These are phyloP conservation scores for Saccharomycopsis sp. DNA, from an alignment of 805 yeast species.

Conservation along the genomic window DNA sequence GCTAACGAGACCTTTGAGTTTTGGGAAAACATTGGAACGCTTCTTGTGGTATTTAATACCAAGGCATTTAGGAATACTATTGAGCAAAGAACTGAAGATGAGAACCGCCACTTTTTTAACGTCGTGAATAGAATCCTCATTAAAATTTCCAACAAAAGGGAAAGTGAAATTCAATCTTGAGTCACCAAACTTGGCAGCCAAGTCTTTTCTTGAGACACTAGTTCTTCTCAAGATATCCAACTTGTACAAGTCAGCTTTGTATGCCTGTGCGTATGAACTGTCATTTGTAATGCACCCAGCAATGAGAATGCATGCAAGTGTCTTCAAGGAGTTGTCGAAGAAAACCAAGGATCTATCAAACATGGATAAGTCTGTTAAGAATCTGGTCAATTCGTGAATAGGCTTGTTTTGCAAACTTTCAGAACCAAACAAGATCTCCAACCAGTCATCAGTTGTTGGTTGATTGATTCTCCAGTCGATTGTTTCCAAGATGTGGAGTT, in stretches of 20 bases:
- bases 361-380: slow-evolving; percentile 45
- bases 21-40: not conserved
- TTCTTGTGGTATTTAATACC: slow-evolving; percentile 6
- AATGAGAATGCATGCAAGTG: slow-evolving; percentile 41
- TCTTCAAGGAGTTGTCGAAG: slow-evolving; percentile 37
- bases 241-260: slow-evolving; percentile 7
- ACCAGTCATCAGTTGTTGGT: slow-evolving; percentile 20
- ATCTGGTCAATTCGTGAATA: slow-evolving; percentile 31
- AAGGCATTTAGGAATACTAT: slow-evolving; percentile 1
- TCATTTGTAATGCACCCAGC: slow-evolving; percentile 41
- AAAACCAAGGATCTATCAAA: slow-evolving; percentile 41
- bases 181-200: no score
- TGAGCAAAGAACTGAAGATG: slow-evolving; percentile 8
- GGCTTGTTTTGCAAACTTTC: not conserved
- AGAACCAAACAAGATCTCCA: slow-evolving; percentile 12
- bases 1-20: not conserved
- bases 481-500: slow-evolving; percentile 52
- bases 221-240: slow-evolving; percentile 3
- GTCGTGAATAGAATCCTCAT: slow-evolving; percentile 1
- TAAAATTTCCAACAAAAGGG: slow-evolving; percentile 11
- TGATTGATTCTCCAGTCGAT: slow-evolving; percentile 43
- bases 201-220: not conserved
- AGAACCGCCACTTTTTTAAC: slow-evolving; percentile 9
- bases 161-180: slow-evolving; percentile 3
- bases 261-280: not conserved